Evolutionary conservation across 371 early-diverging fungal genomes (phyloP), one percentile per base, ranked within the genome.

Genomic region (Apophysomyces trapeziformis): DNA sequence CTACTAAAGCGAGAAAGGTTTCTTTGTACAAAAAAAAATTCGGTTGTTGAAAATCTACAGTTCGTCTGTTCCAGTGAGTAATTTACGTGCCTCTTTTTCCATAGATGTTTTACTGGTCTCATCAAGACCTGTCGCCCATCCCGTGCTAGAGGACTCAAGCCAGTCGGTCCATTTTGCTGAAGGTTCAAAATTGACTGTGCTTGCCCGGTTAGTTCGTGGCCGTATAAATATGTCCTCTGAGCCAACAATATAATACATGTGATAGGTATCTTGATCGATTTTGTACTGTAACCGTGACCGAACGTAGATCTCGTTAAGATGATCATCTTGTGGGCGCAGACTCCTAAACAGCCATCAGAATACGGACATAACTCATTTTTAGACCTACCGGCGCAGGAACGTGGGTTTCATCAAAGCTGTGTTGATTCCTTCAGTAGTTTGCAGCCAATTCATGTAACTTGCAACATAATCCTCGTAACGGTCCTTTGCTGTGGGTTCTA

Each of bases 381-480:
- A 44, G 18, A 57, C 66, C 79, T 83, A 83, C 70, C 92, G 85
- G 60, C 82, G 84, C 68, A 93, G 68, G 72, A 93, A 93, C 8
- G 94, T 85, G 16, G 78, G 72, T 64, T 83, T 83, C 75, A 79
- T 77, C 32, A 72, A 78, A 4, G 80, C 72, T 12, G 82, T 37
- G 57, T 76, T 81, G 21, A 91, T 87, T 1, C 92, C 93, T 67
- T 92, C 91, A 1, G 93, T 93, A 7, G 90, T 87, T 46, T 89
- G 88, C 60, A 89, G 78, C 83, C 83, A 80, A 59, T 88, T 78
- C 76, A 96, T 93, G 68, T 93, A 98, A 65, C 92, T 92, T 68
- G 96, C 95, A 21, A 97, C 93, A 64, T 97, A 98, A 68, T 94
- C 86, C 21, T 94, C 93, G 89, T 96, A 98, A 47, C 87, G 87